Evolutionary conservation across 2,329 filamentous ascomycete species (phyloP).

Genomic region (Elsinoe fawcettii): DNA sequence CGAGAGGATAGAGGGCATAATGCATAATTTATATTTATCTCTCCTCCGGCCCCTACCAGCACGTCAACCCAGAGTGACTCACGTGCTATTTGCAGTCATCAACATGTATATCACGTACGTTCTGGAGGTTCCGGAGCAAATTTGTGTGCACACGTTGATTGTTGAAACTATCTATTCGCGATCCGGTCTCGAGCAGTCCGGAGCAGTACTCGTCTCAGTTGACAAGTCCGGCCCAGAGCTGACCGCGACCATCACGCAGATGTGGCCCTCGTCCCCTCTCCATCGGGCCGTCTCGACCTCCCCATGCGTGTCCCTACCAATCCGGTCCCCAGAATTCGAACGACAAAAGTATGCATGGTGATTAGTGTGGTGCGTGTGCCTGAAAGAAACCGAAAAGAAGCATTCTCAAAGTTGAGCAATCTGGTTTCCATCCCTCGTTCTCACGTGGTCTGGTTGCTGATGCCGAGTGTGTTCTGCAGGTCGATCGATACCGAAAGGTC

Average conservation of each 20-base stretch:
- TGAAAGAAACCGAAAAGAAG: conserved; percentile 13
- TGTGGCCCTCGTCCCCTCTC: conserved; percentile 3
- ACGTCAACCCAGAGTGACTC: no score
- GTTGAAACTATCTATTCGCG: conserved; percentile 5
- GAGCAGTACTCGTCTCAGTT: not conserved
- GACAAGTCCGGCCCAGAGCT: not conserved
- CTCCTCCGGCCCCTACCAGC: not conserved
- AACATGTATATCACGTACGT: not conserved
- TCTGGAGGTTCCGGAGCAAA: not conserved
- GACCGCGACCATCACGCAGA: not conserved
- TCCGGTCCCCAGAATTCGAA: conserved; percentile 4
- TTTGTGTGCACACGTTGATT: not conserved
- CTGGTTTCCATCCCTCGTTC: not conserved
- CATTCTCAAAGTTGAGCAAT: not conserved
- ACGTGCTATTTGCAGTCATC: no score
- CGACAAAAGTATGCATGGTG: not conserved
- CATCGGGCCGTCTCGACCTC: conserved; percentile 15
- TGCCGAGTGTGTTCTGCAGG: conserved; percentile 21
- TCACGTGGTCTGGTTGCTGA: not conserved
- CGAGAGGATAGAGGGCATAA: not conserved
- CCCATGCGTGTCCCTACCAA: conserved; percentile 18
- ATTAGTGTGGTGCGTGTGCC: conserved; percentile 10
- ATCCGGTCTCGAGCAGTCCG: not conserved
- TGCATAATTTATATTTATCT: not conserved
- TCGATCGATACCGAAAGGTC: conserved; percentile 21